These are phyloP conservation scores for Cyclostephanos invisitatus DNA, from an alignment of 108 stramenopile genomes.

Conservation along the genomic window DNA sequence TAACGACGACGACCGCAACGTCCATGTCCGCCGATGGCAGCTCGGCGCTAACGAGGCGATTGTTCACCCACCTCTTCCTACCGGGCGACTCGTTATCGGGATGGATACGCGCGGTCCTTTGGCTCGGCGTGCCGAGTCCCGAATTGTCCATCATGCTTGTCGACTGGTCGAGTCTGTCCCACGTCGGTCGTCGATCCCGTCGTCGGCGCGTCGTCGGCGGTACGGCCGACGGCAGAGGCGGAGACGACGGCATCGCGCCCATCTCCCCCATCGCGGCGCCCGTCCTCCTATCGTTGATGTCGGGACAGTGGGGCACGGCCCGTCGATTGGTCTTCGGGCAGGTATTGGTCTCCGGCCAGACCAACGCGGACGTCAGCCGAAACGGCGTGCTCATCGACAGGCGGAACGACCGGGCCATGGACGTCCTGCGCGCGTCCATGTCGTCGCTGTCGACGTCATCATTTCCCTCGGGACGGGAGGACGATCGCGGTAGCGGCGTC, in stretches of 20 bases:
- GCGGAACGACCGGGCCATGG: constrained; percentile 71
- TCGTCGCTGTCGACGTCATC: constrained; percentile 14
- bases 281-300: constrained; percentile 36
- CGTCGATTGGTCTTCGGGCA: constrained; percentile 73
- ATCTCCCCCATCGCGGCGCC: constrained; percentile 48
- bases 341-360: constrained; percentile 53
- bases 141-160: constrained; percentile 74
- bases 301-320: constrained; percentile 45
- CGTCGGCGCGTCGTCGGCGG: constrained; percentile 10
- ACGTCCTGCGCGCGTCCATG: constrained; percentile 46
- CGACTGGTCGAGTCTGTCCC: constrained; percentile 68
- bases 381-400: constrained; percentile 50
- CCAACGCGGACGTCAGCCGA: constrained; percentile 29
- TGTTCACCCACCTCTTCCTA: constrained; percentile 81
- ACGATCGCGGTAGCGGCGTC: neutral
- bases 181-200: constrained; percentile 10
- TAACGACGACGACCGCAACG: constrained; percentile 38
- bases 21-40: constrained; percentile 34
- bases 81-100: constrained; percentile 62
- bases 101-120: constrained; percentile 57
- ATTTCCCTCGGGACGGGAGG: neutral
- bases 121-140: constrained; percentile 68
- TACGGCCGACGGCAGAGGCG: neutral
- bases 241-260: constrained; percentile 18
- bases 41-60: constrained; percentile 46